phyloP scores from a whole-genome alignment of 2,329 filamentous ascomycete species.

The Tolypocladium pustulatum region DNA sequence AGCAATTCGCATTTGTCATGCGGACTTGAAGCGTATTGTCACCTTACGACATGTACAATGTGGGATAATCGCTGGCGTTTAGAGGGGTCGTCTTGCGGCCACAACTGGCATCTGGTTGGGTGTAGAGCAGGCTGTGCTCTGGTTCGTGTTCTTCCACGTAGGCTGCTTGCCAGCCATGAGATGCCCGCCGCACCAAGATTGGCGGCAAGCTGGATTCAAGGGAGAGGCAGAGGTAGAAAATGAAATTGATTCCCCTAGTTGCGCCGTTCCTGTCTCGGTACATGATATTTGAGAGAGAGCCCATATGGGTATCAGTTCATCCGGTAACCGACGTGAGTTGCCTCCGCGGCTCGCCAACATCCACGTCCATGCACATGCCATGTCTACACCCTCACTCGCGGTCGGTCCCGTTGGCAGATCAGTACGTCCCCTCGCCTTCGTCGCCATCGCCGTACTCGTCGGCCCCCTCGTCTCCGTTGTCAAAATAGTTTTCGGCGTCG shows the following conservation, averaged over 20 bases:
- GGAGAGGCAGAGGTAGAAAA: not conserved
- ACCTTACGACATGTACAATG: not conserved
- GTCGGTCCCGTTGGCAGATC: constrained; percentile 1
- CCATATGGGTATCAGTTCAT: not conserved
- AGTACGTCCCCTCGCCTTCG: constrained; percentile 34
- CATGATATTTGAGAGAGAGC: not conserved
- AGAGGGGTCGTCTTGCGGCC: not conserved
- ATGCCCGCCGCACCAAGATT: not conserved
- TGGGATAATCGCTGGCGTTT: not conserved
- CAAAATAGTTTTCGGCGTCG: constrained; percentile 51
- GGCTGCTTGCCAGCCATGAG: not conserved
- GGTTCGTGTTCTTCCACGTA: not conserved
- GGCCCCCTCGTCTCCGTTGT: constrained; percentile 44
- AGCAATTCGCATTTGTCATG: not conserved
- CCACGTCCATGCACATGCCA: not conserved
- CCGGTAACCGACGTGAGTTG: not conserved
- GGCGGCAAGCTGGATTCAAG: not conserved
- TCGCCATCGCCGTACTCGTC: constrained; percentile 42
- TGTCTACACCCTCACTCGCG: not conserved
- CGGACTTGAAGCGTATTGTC: not conserved
- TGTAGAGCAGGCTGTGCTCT: not conserved
- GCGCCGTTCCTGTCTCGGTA: not conserved
- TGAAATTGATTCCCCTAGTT: not conserved
- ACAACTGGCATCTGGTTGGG: not conserved
- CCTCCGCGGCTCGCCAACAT: not conserved